Conservation (phyloP, 2,329 filamentous ascomycete species). For the Neonectria punicea region DNA sequence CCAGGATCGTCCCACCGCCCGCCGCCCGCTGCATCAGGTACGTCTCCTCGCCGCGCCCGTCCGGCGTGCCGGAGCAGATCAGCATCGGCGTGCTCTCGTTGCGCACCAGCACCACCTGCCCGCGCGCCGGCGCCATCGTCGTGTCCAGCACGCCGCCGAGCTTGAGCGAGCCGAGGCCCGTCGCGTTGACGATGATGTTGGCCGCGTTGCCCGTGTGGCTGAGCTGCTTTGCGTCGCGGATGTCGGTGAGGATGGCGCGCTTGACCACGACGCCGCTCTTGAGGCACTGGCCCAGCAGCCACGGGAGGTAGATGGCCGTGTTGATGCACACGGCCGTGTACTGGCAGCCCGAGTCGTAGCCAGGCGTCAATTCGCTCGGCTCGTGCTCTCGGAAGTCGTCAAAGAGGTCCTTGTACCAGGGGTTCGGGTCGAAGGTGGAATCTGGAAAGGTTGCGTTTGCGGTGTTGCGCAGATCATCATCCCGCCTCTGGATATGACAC, state of each 20-base stretch:
- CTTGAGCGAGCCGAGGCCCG: constrained; percentile 78
- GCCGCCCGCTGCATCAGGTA: constrained; percentile 87
- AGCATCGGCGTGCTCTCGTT: constrained; percentile 81
- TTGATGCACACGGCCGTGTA: constrained; percentile 95
- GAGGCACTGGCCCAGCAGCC: constrained; percentile 83
- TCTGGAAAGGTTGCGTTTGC: constrained; percentile 59
- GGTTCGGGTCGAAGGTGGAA: constrained; percentile 70
- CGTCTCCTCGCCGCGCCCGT: constrained; percentile 75
- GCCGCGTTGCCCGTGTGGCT: constrained; percentile 66
- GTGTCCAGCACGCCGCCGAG: constrained; percentile 85
- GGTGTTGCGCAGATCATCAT: constrained; percentile 65
- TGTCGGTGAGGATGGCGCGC: constrained; percentile 73
- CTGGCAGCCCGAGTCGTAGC: constrained; percentile 75
- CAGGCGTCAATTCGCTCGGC: constrained; percentile 67
- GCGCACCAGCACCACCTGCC: constrained; percentile 85
- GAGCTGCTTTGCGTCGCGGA: constrained; percentile 70
- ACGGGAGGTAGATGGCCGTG: constrained; percentile 86
- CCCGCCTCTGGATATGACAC: constrained; percentile 62
- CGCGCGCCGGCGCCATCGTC: constrained; percentile 78
- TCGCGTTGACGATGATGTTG: constrained; percentile 84
- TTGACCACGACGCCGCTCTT: constrained; percentile 76
- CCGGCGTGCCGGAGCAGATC: constrained; percentile 76
- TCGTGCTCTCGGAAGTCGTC: constrained; percentile 75
- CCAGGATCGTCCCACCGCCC: constrained; percentile 84
- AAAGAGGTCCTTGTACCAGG: constrained; percentile 79